These are phyloP conservation scores for Dianthus caryophyllus DNA, from an alignment of 148 eudicot genomes.

Conservation along the genomic window DNA sequence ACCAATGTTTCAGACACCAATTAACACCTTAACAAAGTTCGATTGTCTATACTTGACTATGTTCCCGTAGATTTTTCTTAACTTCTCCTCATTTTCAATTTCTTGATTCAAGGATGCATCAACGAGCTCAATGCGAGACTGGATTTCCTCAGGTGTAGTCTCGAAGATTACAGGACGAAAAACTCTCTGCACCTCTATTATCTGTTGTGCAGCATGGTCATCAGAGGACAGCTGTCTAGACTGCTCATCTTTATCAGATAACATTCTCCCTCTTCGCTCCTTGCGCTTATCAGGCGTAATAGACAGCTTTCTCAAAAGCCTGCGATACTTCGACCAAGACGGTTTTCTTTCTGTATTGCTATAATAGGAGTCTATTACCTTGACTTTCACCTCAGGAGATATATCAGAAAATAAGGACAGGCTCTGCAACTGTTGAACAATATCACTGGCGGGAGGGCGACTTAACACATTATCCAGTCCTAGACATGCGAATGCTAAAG, in stretches of 20 bases:
- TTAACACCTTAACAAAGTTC: not conserved
- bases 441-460: not conserved
- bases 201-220: not conserved
- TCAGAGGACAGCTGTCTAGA: not conserved
- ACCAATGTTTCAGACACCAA: not conserved
- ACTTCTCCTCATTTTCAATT: not conserved
- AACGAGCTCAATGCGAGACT: not conserved
- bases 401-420: slow-evolving; percentile 2
- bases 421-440: not conserved
- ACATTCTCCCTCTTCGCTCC: not conserved
- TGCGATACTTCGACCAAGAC: not conserved
- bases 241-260: not conserved
- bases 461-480: not conserved
- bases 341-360: not conserved
- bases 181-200: not conserved
- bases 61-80: not conserved
- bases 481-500: not conserved
- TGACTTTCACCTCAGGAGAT: not conserved
- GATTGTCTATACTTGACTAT: not conserved
- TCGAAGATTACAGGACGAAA: not conserved
- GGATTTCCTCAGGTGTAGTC: not conserved
- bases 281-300: not conserved
- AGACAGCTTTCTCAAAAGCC: not conserved
- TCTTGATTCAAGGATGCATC: not conserved
- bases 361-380: not conserved